These are phyloP conservation scores for Plasmodiophora brassicae DNA, from an alignment of 208 protist genomes.

Conservation along the genomic window DNA sequence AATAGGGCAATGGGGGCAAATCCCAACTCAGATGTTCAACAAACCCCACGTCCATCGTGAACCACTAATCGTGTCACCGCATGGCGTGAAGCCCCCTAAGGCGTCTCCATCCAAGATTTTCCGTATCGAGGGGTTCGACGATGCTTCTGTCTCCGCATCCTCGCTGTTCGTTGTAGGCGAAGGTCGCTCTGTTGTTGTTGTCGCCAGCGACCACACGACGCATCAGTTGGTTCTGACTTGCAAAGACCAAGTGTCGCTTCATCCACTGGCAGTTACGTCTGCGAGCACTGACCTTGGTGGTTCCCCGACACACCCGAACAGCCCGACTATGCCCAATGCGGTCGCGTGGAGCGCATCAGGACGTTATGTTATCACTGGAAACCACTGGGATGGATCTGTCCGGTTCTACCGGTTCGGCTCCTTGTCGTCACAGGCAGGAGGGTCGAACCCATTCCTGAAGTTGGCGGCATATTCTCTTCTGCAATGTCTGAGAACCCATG, in stretches of 20 bases:
- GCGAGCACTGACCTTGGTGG: neutral
- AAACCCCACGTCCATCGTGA: neutral
- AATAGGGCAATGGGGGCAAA: slow-evolving; percentile 40
- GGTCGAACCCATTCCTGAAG: slow-evolving; percentile 12
- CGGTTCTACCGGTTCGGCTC: neutral
- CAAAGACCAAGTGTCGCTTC: neutral
- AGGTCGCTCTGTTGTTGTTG: neutral
- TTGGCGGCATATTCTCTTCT: neutral
- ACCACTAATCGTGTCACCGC: neutral
- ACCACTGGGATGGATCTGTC: slow-evolving; percentile 12
- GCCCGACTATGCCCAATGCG: neutral
- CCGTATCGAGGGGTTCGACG: neutral
- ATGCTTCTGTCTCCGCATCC: slow-evolving; percentile 2
- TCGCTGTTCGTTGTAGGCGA: neutral
- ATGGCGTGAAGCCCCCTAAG: neutral
- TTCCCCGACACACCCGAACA: neutral
- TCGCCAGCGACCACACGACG: neutral
- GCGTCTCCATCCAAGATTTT: neutral
- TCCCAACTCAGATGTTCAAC: slow-evolving; percentile 39
- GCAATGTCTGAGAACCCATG: neutral
- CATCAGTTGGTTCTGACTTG: neutral
- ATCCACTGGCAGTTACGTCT: neutral
- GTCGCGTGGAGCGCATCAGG: neutral
- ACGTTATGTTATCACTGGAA: slow-evolving; percentile 8
- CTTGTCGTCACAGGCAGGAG: neutral